Evolutionary conservation across 495 filamentous ascomycete genomes (phyloP).

Genomic region (Acidiella bohemica): DNA sequence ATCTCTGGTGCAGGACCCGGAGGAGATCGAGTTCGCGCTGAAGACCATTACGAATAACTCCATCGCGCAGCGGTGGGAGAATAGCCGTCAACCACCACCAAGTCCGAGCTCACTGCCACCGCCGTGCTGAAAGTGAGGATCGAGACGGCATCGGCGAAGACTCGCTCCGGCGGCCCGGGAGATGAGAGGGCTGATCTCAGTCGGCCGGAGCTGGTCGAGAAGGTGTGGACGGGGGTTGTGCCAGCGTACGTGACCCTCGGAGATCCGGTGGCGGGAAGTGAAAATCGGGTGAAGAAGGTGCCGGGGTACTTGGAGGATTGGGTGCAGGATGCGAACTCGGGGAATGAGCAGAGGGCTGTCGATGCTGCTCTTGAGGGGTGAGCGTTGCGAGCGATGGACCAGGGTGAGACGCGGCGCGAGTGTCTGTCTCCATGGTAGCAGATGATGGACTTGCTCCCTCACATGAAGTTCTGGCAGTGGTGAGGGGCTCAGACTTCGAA

Average conservation of each 20-base stretch:
- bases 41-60: slow-evolving; percentile 65
- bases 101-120: slow-evolving; percentile 65
- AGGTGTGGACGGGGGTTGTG: slow-evolving; percentile 75
- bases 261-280: slow-evolving; percentile 49
- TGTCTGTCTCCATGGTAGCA: too few species aligned
- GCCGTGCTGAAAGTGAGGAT: slow-evolving; percentile 58
- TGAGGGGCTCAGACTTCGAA: too few species aligned
- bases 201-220: slow-evolving; percentile 42
- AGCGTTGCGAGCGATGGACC: too few species aligned
- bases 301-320: slow-evolving; percentile 53
- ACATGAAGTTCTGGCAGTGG: too few species aligned
- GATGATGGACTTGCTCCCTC: too few species aligned
- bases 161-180: slow-evolving; percentile 50
- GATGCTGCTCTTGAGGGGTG: too few species aligned
- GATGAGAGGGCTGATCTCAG: slow-evolving; percentile 56
- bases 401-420: too few species aligned
- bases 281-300: slow-evolving; percentile 44
- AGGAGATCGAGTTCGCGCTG: slow-evolving; percentile 77
- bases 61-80: slow-evolving; percentile 51
- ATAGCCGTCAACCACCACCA: slow-evolving; percentile 53
- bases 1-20: slow-evolving; percentile 29
- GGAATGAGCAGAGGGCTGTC: slow-evolving; percentile 17
- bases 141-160: slow-evolving; percentile 63
- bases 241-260: slow-evolving; percentile 55
- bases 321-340: slow-evolving; percentile 28